Conservation (phyloP, 208 protist species). For the Trypanosomatidae sp. region DNA sequence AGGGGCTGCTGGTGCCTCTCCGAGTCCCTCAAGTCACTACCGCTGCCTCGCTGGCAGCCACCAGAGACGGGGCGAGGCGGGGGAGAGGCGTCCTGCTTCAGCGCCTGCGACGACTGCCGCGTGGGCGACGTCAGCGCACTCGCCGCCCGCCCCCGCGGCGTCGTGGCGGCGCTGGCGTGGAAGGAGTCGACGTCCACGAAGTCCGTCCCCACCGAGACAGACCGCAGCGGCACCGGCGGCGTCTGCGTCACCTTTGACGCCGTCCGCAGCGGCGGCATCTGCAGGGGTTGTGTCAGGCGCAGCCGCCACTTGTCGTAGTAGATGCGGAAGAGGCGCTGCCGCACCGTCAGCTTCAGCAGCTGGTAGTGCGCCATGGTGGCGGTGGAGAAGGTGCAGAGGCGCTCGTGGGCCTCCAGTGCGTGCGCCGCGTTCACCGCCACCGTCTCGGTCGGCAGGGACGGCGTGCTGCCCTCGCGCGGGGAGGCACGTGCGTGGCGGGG, state of each 20-base stretch:
- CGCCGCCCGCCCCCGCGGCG: too few species aligned
- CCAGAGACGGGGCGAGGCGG: too few species aligned
- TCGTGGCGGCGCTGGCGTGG: slow-evolving; percentile 7
- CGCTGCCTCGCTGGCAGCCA: too few species aligned
- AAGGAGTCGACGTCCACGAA: slow-evolving; percentile 28
- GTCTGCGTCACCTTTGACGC: slow-evolving; percentile 1
- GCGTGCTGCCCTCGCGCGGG: too few species aligned
- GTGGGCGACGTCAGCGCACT: too few species aligned
- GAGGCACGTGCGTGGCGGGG: too few species aligned
- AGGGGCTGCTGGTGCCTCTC: too few species aligned
- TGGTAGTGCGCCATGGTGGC: slow-evolving; percentile 38
- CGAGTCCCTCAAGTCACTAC: too few species aligned
- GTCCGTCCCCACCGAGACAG: slow-evolving; percentile 8
- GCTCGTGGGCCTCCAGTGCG: slow-evolving; percentile 8
- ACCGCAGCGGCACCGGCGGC: background rate
- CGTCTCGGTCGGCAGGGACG: slow-evolving; percentile 2
- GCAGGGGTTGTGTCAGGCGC: too few species aligned
- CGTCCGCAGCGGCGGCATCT: background rate
- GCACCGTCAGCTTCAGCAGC: slow-evolving; percentile 36
- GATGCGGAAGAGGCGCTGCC: slow-evolving; percentile 35
- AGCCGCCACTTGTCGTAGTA: slow-evolving; percentile 52
- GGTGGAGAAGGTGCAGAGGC: slow-evolving; percentile 24
- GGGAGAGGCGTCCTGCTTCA: too few species aligned
- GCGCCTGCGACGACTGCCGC: too few species aligned
- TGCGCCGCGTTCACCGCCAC: slow-evolving; percentile 7